Evolutionary conservation across 306 rosid species (phyloP), one percentile per base, ranked within the genome.

Genomic region (Hylodesmum podocarpum): DNA sequence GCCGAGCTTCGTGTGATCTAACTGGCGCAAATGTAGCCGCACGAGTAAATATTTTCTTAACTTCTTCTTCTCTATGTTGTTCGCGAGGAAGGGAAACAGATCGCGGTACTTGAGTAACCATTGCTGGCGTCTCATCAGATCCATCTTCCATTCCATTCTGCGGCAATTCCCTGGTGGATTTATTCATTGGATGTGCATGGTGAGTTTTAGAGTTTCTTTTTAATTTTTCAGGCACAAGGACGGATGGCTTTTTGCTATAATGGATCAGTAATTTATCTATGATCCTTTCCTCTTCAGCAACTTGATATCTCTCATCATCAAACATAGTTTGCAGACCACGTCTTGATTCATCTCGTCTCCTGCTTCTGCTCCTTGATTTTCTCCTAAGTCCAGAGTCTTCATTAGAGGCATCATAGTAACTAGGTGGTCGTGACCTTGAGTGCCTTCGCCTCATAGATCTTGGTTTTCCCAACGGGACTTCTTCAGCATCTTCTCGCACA

Each of bases 61-160:
- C 72, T 70, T 87, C 86, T 6, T 79, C 80, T 28, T 77, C 78
- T 62, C 82, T 85, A 3, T 79, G 57, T 65, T 87, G 86, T 73
- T 80, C 87, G n/a, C 24, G 89, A 65, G 99, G 98, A 64, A 96
- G 94, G 64, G 99, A 96, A 88, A 82, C 61, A 14, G 97, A 90
- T 82, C 97, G 88, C 6, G 78, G 81, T 18, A 92, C 81, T 63
- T 77, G 58, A 70, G 67, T 77, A 70, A 47, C 76, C 49, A 47
- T 50, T 61, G 80, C 88, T 24, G 82, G 18, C 71, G 77, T 73
- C 73, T 73, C 80, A 69, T 77, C 87, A 51, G 77, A 78, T 65
- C 79, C 82, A 64, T 82, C 89, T 80, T 72, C 72, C 70, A 73
- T 84, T 77, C 72, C 70, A 75, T 81, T 81, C 70, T 13, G 70